Evolutionary conservation across 2,329 filamentous ascomycete species (phyloP).

Genomic region (Fusarium falciforme): DNA sequence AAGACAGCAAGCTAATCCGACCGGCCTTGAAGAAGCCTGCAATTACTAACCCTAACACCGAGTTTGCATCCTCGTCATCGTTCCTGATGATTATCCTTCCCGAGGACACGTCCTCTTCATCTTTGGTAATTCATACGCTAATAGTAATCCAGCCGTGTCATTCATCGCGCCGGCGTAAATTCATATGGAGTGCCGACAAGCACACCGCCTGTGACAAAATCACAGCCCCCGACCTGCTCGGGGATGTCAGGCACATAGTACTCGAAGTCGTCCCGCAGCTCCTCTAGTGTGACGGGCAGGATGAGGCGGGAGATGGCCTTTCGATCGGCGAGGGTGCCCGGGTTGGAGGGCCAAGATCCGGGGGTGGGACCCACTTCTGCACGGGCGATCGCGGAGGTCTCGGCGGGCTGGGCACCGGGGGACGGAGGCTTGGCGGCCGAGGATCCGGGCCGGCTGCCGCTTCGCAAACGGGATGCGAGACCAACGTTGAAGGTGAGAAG

Average conservation of each 20-base stretch:
- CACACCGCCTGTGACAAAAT: conserved; percentile 38
- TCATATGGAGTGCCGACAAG: conserved; percentile 21
- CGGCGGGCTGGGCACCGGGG: conserved; percentile 26
- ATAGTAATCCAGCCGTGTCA: not conserved
- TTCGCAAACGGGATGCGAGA: conserved; percentile 48
- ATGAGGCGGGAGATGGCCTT: conserved; percentile 48
- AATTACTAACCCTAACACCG: conserved; percentile 34
- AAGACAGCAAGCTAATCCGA: conserved; percentile 10
- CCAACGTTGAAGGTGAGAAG: conserved; percentile 50
- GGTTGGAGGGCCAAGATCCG: conserved; percentile 38
- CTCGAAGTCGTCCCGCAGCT: conserved; percentile 48
- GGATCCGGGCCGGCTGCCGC: conserved; percentile 36
- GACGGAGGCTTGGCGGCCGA: conserved; percentile 27
- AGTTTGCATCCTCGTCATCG: conserved; percentile 26
- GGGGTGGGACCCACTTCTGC: conserved; percentile 38
- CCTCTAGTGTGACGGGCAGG: conserved; percentile 45
- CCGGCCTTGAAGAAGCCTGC: conserved; percentile 6
- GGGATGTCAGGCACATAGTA: conserved; percentile 48
- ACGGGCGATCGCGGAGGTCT: conserved; percentile 25
- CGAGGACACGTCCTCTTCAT: not conserved
- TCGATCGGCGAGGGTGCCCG: conserved; percentile 48
- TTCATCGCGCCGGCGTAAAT: conserved; percentile 27
- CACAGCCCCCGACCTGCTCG: conserved; percentile 43
- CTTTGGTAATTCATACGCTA: not conserved
- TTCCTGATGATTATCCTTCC: conserved; percentile 7